Base-by-base conservation (phyloP, 805 yeast species). In the Saccharomycopsis sp. region DNA sequence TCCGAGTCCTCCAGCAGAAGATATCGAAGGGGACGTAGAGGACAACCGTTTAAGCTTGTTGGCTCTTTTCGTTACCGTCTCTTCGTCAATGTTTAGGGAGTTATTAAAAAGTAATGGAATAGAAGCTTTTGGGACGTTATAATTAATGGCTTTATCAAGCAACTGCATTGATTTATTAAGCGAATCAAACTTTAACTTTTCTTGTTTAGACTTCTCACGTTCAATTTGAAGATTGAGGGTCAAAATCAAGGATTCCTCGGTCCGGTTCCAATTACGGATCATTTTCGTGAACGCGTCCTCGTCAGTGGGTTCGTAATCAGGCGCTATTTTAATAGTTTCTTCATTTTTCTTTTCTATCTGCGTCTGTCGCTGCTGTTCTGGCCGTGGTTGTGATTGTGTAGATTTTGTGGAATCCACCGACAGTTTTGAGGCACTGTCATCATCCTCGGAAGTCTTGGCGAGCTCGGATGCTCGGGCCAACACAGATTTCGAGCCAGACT, bases 161-260 rank as follows among this genome's bases (percentile, higher is more conserved):
- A 91, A 75, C 55, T 85, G 85, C 34, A 86, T 70, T 19, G 87
- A 79, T 58, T 80, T 78, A 47, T 79, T 77, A 29, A 86, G 75
- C 47, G 78, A 72, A 67, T 91, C 96, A 22, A 85, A 73, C 56
- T 78, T 80, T 68, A 87, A 85, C 64, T 76, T 83, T 63, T 87
- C 94, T 69, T 91, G 97, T 63, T 86, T 86, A 1, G 97, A 85
- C 51, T 79, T 77, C 69, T 92, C 97, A 67, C 86, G 93, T 68
- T 89, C 91, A 15, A 55, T 58, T 47, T 61, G 62, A 3, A 58
- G 22, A 25, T 24, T 35, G 20, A 61, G 24, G 20, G 56, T 53
- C 19, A 58, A 50, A 7, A 49, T 50, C 20, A 60, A 50, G 2
- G 63, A 9, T 14, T 41, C 35, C 41, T 58, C 63, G 3, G 63